Evolutionary conservation across 2,329 filamentous ascomycete species (phyloP).

Genomic region (Diaporthe amygdali): DNA sequence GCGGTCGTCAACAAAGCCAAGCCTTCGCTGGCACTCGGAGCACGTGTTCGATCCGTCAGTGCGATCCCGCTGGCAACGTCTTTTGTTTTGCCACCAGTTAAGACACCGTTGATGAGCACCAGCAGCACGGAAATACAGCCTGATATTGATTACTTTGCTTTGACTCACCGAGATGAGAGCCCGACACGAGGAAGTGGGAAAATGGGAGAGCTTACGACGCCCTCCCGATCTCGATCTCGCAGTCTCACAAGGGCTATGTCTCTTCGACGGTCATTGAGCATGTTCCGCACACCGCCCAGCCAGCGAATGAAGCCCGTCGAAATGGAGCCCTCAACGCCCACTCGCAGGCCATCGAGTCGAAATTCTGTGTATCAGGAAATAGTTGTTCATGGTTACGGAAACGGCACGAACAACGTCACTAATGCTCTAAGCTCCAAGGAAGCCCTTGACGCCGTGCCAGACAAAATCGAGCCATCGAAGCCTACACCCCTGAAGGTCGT

Average conservation of each 20-base stretch:
- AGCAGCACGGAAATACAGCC: constrained; percentile 48
- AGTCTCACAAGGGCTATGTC: constrained; percentile 36
- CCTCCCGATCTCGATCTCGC: constrained; percentile 18
- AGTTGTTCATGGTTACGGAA: constrained; percentile 58
- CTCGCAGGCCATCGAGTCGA: constrained; percentile 2
- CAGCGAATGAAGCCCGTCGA: background rate
- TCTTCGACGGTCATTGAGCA: constrained; percentile 40
- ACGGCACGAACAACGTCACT: constrained; percentile 51
- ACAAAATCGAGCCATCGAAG: background rate
- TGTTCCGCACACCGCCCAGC: constrained; percentile 31
- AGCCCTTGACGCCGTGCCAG: background rate
- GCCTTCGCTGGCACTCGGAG: constrained; percentile 36
- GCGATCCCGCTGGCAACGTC: constrained; percentile 9
- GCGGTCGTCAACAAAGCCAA: constrained; percentile 21
- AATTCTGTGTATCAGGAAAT: constrained; percentile 53
- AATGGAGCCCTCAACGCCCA: background rate
- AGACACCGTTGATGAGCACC: background rate
- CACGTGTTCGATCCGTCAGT: constrained; percentile 23
- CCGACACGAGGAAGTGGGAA: background rate
- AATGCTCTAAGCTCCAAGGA: background rate
- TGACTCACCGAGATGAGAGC: constrained; percentile 40
- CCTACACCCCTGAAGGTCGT: background rate
- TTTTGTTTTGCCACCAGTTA: background rate
- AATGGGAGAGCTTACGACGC: background rate
- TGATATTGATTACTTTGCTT: constrained; percentile 60